Evolutionary conservation across 306 rosid species (phyloP).

Genomic region (Quercus bicolor): DNA sequence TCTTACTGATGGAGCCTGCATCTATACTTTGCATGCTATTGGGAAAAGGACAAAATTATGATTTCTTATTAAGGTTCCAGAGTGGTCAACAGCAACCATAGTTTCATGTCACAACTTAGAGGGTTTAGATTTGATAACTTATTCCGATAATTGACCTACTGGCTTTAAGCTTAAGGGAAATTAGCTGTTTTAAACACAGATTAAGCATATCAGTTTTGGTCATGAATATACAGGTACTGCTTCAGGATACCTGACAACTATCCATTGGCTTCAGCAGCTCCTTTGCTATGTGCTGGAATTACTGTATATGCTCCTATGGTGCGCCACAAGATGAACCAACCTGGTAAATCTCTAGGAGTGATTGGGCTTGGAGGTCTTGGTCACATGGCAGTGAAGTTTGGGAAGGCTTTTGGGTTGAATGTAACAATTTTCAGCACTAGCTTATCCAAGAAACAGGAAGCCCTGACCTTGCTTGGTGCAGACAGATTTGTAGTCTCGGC

Average conservation of each 20-base stretch:
- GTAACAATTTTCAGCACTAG: conserved; percentile 85
- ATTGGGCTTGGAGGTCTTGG: conserved; percentile 96
- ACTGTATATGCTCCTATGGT: conserved; percentile 85
- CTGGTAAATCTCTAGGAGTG: conserved; percentile 88
- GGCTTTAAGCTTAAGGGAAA: too few relatives aligned
- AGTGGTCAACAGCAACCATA: too few relatives aligned
- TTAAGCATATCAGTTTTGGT: conserved; percentile 10
- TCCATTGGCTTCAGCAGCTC: conserved; percentile 86
- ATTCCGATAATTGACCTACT: too few relatives aligned
- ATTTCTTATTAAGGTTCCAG: too few relatives aligned
- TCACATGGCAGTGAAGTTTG: conserved; percentile 86
- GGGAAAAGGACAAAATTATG: too few relatives aligned
- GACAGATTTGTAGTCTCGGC: conserved; percentile 73
- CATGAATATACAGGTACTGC: conserved; percentile 63
- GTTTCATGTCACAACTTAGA: too few relatives aligned
- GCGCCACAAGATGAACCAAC: conserved; percentile 81
- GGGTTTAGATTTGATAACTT: too few relatives aligned
- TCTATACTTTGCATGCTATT: too few relatives aligned
- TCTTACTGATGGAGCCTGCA: too few relatives aligned
- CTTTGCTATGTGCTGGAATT: conserved; percentile 91
- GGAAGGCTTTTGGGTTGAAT: conserved; percentile 72
- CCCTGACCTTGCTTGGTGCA: conserved; percentile 68
- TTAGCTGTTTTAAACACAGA: background rate
- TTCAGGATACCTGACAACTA: conserved; percentile 60
- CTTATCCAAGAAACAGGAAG: conserved; percentile 77